Percentiles rank a stretch among this genome's conserved stretches.
phyloP scores from a whole-genome alignment of 495 filamentous ascomycete species.

The Neurospora sp. region DNA sequence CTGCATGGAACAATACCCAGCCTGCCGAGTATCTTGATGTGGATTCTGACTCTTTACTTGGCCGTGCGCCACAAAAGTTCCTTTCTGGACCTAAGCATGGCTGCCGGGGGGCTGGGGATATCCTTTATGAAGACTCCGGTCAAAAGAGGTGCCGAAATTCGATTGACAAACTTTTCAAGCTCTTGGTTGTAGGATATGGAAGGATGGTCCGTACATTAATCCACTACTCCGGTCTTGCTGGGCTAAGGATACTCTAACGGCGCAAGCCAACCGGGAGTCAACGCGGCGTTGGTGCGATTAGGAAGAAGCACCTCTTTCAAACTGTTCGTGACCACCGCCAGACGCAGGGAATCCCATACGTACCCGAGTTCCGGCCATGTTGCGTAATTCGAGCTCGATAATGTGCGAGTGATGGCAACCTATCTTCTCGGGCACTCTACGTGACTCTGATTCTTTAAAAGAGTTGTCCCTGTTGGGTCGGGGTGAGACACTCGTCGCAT shows the following conservation, averaged over 20 bases:
- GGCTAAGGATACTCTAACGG: neutral
- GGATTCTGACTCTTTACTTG: neutral
- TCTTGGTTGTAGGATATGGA: neutral
- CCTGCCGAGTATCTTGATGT: neutral
- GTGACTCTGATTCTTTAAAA: neutral
- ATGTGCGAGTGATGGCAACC: neutral
- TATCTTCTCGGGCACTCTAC: neutral
- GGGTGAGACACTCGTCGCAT: neutral
- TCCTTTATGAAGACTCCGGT: neutral
- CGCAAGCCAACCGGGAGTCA: neutral
- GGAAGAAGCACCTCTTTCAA: neutral
- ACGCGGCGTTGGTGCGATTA: neutral
- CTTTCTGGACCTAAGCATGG: neutral
- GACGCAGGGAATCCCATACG: neutral
- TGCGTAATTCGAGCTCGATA: neutral
- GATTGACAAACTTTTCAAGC: neutral
- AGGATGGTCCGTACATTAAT: neutral
- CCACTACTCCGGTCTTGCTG: neutral
- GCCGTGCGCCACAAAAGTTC: neutral
- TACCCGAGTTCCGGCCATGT: neutral
- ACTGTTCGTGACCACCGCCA: neutral
- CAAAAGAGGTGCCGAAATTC: neutral
- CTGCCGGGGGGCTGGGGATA: neutral
- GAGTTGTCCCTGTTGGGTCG: neutral
- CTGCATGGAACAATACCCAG: neutral